Evolutionary conservation across 2,329 filamentous ascomycete genomes (phyloP).

Genomic region (Cladosporium sp.): DNA sequence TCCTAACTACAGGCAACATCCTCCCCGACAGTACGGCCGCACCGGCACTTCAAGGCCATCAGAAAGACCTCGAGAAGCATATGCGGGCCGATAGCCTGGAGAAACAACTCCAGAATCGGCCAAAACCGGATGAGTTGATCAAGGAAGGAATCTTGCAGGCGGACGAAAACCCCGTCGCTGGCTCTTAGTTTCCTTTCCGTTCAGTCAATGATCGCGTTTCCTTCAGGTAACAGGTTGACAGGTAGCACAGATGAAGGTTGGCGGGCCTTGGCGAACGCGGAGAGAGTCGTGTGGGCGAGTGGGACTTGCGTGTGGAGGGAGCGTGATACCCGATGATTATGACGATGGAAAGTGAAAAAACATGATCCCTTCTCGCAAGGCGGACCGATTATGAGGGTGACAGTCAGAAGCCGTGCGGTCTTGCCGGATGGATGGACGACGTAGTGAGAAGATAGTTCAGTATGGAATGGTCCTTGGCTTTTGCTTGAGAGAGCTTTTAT

Average conservation of each 20-base stretch:
- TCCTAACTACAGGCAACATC: slow-evolving; percentile 69
- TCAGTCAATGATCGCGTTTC: background rate
- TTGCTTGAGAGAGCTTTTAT: slow-evolving; percentile 8
- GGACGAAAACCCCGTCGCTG: slow-evolving; percentile 14
- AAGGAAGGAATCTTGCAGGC: slow-evolving; percentile 70
- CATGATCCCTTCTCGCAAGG: background rate
- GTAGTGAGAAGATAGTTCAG: slow-evolving; percentile 1
- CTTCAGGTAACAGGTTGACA: slow-evolving; percentile 11
- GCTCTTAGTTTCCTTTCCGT: background rate
- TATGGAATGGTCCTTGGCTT: slow-evolving; percentile 2
- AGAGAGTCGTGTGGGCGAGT: slow-evolving; percentile 6
- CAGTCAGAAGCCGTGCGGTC: slow-evolving; percentile 1
- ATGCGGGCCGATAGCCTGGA: slow-evolving; percentile 86
- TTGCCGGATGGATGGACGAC: slow-evolving; percentile 1
- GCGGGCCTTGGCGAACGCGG: slow-evolving; percentile 2
- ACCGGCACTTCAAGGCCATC: slow-evolving; percentile 72
- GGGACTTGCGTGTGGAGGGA: background rate
- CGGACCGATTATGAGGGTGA: slow-evolving; percentile 5
- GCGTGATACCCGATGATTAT: slow-evolving; percentile 6
- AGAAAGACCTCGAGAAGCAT: slow-evolving; percentile 79
- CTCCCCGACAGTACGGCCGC: slow-evolving; percentile 74
- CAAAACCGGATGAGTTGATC: slow-evolving; percentile 70
- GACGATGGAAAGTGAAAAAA: slow-evolving; percentile 4
- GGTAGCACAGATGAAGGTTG: background rate
- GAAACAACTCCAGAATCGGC: slow-evolving; percentile 77